phyloP scores from a whole-genome alignment of 805 yeast genomes.

The Vanderwaltozyma tropicalis region DNA sequence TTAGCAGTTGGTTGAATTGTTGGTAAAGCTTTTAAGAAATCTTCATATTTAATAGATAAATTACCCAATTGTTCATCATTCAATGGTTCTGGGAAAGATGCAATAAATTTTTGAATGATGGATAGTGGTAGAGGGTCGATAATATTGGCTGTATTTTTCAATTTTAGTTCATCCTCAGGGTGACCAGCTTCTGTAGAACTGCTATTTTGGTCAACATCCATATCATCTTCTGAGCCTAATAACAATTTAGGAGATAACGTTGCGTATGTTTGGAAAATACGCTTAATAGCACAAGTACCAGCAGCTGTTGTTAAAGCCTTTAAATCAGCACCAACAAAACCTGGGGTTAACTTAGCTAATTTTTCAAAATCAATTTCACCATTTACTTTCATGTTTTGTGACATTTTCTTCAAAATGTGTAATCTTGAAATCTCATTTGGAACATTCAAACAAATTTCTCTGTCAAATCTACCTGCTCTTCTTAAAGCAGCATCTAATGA shows the following conservation, averaged over 20 bases:
- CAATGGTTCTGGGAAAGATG: slow-evolving; percentile 69
- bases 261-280: slow-evolving; percentile 59
- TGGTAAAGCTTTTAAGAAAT: slow-evolving; percentile 78
- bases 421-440: slow-evolving; percentile 79
- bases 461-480: slow-evolving; percentile 92
- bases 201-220: slow-evolving; percentile 15
- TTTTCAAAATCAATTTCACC: slow-evolving; percentile 60
- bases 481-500: slow-evolving; percentile 88
- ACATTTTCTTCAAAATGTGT: slow-evolving; percentile 67
- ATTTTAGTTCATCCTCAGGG: slow-evolving; percentile 13
- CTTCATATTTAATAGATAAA: slow-evolving; percentile 64
- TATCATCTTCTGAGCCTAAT: slow-evolving; percentile 4
- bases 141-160: slow-evolving; percentile 28
- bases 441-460: slow-evolving; percentile 90
- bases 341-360: slow-evolving; percentile 89
- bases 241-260: slow-evolving; percentile 1
- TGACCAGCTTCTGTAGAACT: slow-evolving; percentile 19
- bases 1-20: slow-evolving; percentile 94
- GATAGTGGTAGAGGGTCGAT: slow-evolving; percentile 36
- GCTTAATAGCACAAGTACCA: slow-evolving; percentile 84
- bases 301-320: slow-evolving; percentile 92
- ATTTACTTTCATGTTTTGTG: slow-evolving; percentile 51
- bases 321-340: slow-evolving; percentile 95
- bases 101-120: slow-evolving; percentile 62
- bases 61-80: slow-evolving; percentile 67